Percentiles rank a stretch among this genome's conserved stretches.
Evolutionary conservation across 768 basidiomycete genomes (phyloP).

Genomic region (Amanita subjunquillea): DNA sequence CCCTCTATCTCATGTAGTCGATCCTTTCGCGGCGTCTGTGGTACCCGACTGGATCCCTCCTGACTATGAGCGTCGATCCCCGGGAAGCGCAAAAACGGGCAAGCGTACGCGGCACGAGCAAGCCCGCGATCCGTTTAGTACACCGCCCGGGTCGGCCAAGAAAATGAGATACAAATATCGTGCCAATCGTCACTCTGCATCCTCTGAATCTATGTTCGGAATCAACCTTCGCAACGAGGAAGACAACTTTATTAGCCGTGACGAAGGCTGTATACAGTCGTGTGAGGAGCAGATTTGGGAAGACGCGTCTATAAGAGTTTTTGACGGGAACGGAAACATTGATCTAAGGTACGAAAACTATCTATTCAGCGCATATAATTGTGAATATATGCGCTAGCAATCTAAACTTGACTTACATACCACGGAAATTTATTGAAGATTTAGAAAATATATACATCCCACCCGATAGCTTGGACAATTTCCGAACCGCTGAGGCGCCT

Average conservation of each 20-base stretch:
- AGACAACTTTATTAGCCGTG: conserved; percentile 9
- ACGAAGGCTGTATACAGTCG: conserved; percentile 8
- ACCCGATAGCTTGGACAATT: conserved; percentile 20
- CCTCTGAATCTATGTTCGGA: background rate
- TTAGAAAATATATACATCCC: conserved; percentile 37
- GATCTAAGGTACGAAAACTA: conserved; percentile 36
- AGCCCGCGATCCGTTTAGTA: conserved; percentile 5
- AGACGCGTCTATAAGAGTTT: conserved; percentile 27
- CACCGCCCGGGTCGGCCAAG: conserved; percentile 1
- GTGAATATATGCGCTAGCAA: conserved; percentile 18
- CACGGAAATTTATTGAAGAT: conserved; percentile 34
- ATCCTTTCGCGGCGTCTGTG: conserved; percentile 54
- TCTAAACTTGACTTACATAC: conserved; percentile 35
- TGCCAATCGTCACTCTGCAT: background rate
- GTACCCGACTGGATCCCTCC: conserved; percentile 33
- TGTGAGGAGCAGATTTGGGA: conserved; percentile 35
- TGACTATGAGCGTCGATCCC: conserved; percentile 28
- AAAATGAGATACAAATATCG: conserved; percentile 5
- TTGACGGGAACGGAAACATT: conserved; percentile 38
- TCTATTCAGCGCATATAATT: conserved; percentile 1
- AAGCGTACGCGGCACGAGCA: conserved; percentile 15
- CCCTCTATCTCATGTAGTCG: conserved; percentile 10
- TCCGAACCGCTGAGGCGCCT: conserved; percentile 3
- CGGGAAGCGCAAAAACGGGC: conserved; percentile 4
- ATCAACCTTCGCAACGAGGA: conserved; percentile 12